Base-by-base conservation (phyloP, 352 stramenopile genomes). In the Globisporangium viniferum region DNA sequence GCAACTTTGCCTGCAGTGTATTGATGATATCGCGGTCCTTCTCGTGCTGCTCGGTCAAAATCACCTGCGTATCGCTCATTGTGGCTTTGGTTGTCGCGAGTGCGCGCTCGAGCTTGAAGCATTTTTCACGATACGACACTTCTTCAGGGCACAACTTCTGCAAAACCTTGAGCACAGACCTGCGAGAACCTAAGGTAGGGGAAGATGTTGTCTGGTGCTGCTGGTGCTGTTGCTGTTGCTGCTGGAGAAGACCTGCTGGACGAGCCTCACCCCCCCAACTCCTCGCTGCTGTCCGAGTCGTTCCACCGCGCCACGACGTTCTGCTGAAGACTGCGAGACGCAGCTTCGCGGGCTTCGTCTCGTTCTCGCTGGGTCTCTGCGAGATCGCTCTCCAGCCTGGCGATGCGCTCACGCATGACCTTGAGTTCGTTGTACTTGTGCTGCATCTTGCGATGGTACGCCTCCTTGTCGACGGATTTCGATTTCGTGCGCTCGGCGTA, bases 371-470 rank as follows among this genome's bases (percentile, higher is more conserved):
- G 69, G 18, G 68, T 70, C 0, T 72, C 56, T 0, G 76, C 63
- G 4, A 92, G 62, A 12, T 84, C 78, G 39, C 69, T 73, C 66
- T 92, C 79, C 0, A 94, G 62, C 18, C 75, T 64, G 1, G 44
- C 66, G 24, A 91, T 76, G 0, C 78, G 76, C 29, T 91, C 82
- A 1, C 84, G 84, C 9, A 94, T 61, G 0, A 62, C 64, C 41
- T 85, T 81, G 35, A 79, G 75, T 36, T 92, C 84, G 49, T 75
- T 84, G 70, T 94, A 91, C 8, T 84, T 82, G 29, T 69, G 79
- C 33, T 94, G 80, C 83, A 92, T 90, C 64, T 87, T 86, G 33
- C 82, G 80, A 12, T 94, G 86, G 53, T 94, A 92, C 6, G 73
- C 61, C 8, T 86, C 68, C 5, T 69, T 71, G 68, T 91, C 77